These are phyloP conservation scores for Vigna nakashimae DNA, from an alignment of 306 rosid genomes.

Conservation along the genomic window DNA sequence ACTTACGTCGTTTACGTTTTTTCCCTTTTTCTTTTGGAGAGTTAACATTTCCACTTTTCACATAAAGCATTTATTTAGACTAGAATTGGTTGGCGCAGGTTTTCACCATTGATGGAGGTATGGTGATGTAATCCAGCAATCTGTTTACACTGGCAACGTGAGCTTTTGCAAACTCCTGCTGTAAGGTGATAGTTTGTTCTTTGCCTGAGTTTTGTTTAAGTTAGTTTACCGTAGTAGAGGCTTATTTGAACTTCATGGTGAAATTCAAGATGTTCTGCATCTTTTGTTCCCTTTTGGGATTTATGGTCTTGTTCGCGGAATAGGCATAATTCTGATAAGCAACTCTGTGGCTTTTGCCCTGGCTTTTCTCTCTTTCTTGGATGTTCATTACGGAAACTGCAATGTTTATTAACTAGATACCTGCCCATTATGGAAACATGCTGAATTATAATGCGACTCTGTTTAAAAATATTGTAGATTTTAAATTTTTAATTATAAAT, in stretches of 20 bases:
- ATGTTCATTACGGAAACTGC: conserved; percentile 1
- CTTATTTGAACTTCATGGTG: conserved; percentile 45
- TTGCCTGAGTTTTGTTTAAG: conserved; percentile 35
- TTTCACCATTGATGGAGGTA: conserved; percentile 91
- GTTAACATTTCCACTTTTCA: not conserved
- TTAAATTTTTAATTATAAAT: no score
- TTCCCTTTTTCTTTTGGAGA: not conserved
- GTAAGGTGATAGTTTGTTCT: conserved; percentile 37
- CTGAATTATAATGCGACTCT: no score
- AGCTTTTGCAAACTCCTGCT: conserved; percentile 32
- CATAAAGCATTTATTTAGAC: not conserved
- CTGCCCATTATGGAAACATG: not conserved
- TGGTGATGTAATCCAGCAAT: conserved; percentile 72
- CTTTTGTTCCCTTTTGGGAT: conserved; percentile 27
- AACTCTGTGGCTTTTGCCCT: not conserved
- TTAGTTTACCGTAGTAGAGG: conserved; percentile 40
- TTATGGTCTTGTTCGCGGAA: conserved; percentile 25
- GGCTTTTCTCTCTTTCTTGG: not conserved
- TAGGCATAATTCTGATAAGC: conserved; percentile 37
- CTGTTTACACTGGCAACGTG: conserved; percentile 2
- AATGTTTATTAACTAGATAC: conserved; percentile 21
- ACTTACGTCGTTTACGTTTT: not conserved
- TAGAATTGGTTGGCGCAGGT: conserved; percentile 61
- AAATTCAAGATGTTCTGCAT: conserved; percentile 33
- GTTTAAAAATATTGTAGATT: no score